A percentile compares a stretch with the other conserved stretches of the same genome.
These are phyloP conservation scores for Aspergillus neoniger DNA, from an alignment of 2,329 filamentous ascomycete species.

Conservation along the genomic window DNA sequence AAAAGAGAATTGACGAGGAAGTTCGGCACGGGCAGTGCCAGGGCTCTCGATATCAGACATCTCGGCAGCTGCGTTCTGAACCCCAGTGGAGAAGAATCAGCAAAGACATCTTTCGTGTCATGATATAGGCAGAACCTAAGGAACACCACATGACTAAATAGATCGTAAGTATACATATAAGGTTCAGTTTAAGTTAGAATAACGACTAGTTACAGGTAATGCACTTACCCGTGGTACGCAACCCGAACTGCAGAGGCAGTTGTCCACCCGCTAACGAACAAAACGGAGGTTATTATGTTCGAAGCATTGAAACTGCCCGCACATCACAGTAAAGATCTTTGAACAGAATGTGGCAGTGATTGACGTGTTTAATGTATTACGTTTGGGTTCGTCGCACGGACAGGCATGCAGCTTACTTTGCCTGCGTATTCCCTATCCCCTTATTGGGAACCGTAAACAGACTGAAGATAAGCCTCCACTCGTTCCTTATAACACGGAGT, in stretches of 20 bases:
- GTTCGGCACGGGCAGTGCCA: background rate
- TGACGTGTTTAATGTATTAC: background rate
- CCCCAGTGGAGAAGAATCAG: too few relatives aligned
- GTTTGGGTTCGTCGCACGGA: background rate
- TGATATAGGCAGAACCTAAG: background rate
- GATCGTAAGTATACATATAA: background rate
- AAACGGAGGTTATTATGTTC: too few relatives aligned
- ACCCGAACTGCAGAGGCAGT: background rate
- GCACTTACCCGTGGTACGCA: background rate
- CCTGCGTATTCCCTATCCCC: background rate
- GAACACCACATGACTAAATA: background rate
- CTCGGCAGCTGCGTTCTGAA: background rate
- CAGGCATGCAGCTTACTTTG: background rate
- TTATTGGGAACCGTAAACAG: too few relatives aligned
- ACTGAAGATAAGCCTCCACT: background rate
- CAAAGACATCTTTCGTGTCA: background rate
- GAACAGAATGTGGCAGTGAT: too few relatives aligned
- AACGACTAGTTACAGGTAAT: background rate
- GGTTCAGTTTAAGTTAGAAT: background rate
- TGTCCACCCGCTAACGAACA: too few relatives aligned
- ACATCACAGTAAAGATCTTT: too few relatives aligned
- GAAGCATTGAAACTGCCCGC: too few relatives aligned
- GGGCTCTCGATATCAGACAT: background rate
- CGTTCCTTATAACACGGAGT: too few relatives aligned
- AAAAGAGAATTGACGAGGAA: slow-evolving; percentile 23